Conservation (phyloP, 2,329 filamentous ascomycete genomes). For the Tolypocladium ophioglossoides region DNA sequence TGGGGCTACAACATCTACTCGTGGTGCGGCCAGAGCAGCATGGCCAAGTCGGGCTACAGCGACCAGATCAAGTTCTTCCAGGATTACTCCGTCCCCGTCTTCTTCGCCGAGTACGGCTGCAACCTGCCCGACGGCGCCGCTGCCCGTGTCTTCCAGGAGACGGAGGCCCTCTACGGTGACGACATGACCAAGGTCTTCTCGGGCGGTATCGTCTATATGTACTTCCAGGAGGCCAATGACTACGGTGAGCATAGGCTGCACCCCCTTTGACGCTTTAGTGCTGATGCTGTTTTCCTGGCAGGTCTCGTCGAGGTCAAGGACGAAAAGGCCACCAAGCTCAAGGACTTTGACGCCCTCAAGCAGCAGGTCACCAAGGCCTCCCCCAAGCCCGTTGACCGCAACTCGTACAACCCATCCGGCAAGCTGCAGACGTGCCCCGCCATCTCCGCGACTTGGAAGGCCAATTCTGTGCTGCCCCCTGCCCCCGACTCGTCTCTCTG, state of each 20-base stretch:
- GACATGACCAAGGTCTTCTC: conserved; percentile 85
- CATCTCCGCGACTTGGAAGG: conserved; percentile 53
- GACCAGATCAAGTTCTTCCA: conserved; percentile 77
- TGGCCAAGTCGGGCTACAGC: conserved; percentile 66
- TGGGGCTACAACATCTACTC: conserved; percentile 99
- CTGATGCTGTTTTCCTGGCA: conserved; percentile 12
- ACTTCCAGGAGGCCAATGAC: conserved; percentile 82
- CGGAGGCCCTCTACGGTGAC: conserved; percentile 64
- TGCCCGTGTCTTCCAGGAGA: conserved; percentile 76
- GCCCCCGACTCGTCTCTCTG: conserved; percentile 71
- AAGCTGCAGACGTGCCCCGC: conserved; percentile 62
- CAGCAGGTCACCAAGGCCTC: conserved; percentile 57
- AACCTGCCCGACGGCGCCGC: conserved; percentile 52
- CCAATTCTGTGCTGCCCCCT: conserved; percentile 61
- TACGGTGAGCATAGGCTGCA: conserved; percentile 47
- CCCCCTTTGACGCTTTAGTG: conserved; percentile 5
- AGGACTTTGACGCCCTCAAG: conserved; percentile 66
- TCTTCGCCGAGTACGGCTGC: conserved; percentile 99
- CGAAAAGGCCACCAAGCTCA: conserved; percentile 51
- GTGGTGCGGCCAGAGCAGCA: conserved; percentile 85
- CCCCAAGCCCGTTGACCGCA: conserved; percentile 55
- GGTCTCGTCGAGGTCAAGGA: conserved; percentile 55
- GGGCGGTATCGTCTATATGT: conserved; percentile 98
- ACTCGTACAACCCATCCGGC: conserved; percentile 65
- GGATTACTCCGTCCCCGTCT: conserved; percentile 85